Evolutionary conservation across 2,329 filamentous ascomycete species (phyloP), one percentile per base, ranked within the genome.

Genomic region (Endocalyx cinctus): DNA sequence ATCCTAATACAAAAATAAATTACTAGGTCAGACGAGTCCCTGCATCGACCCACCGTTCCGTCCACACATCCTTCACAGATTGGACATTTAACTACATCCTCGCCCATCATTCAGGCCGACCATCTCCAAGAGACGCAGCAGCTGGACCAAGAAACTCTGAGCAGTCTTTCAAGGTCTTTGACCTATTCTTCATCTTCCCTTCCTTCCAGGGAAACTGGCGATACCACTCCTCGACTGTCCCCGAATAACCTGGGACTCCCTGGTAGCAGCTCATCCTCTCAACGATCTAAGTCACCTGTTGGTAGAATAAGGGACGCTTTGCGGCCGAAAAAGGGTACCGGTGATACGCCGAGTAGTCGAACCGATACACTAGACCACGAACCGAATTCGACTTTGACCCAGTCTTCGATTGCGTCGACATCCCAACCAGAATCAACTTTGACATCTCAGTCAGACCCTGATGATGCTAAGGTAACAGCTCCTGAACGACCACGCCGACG

Each of bases 281-380:
- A 72, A 46, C 74, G 83, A 39, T 78, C 78, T 16, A 69, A 75
- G 14, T 89, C 87, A 8, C 83, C 84, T 10, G 78, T 74, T 32
- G 76, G 79, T 51, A 85, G 80, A 51, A 66, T 90, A 41, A 83
- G 76, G 56, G 79, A 82, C 52, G 83, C 82, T 10, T 87, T 92
- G 50, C 74, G 65, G 38, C 65, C 70, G 27, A 79, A 73, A 50
- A 77, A 70, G 52, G 62, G 50, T 41, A 51, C 58, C 17, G 69
- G 62, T 37, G 54, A 64, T 17, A 67, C 62, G 41, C 61, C 63
- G 37, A 72, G 66, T 20, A 60, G 57, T 19, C 60, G 62, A 35
- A 43, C 47, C 33, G 43, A 41, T 23, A 27, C 27, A 28, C 27
- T 39, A 25, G 40, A 40, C 18, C 38, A 43, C 34, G 43, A 48